Evolutionary conservation across 2,329 filamentous ascomycete species (phyloP).

Genomic region (Ophiostoma sp.): DNA sequence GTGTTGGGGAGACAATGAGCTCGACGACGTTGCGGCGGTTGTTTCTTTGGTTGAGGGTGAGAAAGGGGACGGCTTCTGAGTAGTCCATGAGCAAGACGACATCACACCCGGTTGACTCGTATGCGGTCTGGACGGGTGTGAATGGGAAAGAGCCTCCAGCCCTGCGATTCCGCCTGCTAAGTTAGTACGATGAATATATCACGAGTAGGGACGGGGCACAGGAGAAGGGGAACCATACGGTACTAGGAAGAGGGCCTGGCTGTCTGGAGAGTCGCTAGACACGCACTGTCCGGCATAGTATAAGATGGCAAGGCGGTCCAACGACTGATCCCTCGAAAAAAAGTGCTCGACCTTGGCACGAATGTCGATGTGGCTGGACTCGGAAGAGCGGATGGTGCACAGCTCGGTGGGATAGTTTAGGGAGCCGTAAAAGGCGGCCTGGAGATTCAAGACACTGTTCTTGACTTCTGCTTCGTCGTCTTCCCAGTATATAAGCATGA

Average conservation of each 20-base stretch:
- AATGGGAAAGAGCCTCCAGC: not conserved
- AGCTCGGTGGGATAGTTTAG: constrained; percentile 23
- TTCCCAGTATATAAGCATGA: constrained; percentile 25
- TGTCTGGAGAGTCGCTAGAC: constrained; percentile 1
- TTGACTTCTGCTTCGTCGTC: constrained; percentile 20
- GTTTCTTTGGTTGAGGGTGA: not conserved
- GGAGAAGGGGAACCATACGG: constrained; percentile 22
- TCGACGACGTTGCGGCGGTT: constrained; percentile 23
- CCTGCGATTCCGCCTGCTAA: constrained; percentile 3
- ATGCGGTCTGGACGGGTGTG: constrained; percentile 22
- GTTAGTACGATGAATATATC: not conserved
- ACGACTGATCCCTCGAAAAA: constrained; percentile 16
- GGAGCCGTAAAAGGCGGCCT: constrained; percentile 20
- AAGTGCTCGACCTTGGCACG: constrained; percentile 20
- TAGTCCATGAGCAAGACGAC: constrained; percentile 26
- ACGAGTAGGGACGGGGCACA: not conserved
- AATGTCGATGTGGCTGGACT: constrained; percentile 14
- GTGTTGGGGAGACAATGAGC: constrained; percentile 22
- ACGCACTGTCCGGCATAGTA: constrained; percentile 25
- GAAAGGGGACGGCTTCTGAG: constrained; percentile 12
- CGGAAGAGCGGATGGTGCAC: constrained; percentile 16
- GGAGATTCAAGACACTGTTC: constrained; percentile 16
- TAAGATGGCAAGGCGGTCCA: constrained; percentile 24
- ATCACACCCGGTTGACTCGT: constrained; percentile 23
- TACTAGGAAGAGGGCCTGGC: constrained; percentile 22